Percentiles rank a stretch among this genome's conserved stretches.
phyloP scores from a whole-genome alignment of 352 stramenopile species.

The Globisporangium middletonii region DNA sequence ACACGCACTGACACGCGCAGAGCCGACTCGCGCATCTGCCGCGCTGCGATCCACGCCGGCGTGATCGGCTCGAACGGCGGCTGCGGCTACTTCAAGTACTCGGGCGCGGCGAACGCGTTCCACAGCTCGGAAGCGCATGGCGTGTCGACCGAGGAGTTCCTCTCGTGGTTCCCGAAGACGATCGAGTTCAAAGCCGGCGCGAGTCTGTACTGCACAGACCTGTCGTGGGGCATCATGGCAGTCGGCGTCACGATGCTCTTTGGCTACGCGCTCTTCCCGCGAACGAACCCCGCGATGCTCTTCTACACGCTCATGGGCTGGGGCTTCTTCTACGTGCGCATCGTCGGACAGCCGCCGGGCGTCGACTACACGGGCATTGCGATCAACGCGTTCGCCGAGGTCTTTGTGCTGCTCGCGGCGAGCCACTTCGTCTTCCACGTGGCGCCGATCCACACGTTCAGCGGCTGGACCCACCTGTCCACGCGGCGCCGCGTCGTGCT shows the following conservation, averaged over 20 bases:
- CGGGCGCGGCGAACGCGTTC: slow-evolving; percentile 33
- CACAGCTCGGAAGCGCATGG: slow-evolving; percentile 35
- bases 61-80: slow-evolving; percentile 63
- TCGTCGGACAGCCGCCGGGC: slow-evolving; percentile 53
- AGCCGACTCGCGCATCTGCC: slow-evolving; percentile 75
- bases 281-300: slow-evolving; percentile 29
- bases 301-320: slow-evolving; percentile 51
- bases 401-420: slow-evolving; percentile 58
- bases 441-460: slow-evolving; percentile 39
- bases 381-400: slow-evolving; percentile 46
- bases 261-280: slow-evolving; percentile 49
- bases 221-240: slow-evolving; percentile 67
- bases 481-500: slow-evolving; percentile 33
- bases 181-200: slow-evolving; percentile 58
- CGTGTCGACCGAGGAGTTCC: slow-evolving; percentile 40
- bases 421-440: slow-evolving; percentile 36
- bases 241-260: slow-evolving; percentile 26
- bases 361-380: slow-evolving; percentile 52
- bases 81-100: slow-evolving; percentile 28
- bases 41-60: slow-evolving; percentile 71
- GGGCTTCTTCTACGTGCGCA: slow-evolving; percentile 69
- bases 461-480: slow-evolving; percentile 25
- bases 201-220: slow-evolving; percentile 56
- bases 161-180: slow-evolving; percentile 81
- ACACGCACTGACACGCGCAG: slow-evolving; percentile 13